A percentile compares a stretch with the other conserved stretches of the same genome.
These are phyloP conservation scores for Lipomyces yamanashiensis DNA, from an alignment of 805 yeast species.

Conservation along the genomic window DNA sequence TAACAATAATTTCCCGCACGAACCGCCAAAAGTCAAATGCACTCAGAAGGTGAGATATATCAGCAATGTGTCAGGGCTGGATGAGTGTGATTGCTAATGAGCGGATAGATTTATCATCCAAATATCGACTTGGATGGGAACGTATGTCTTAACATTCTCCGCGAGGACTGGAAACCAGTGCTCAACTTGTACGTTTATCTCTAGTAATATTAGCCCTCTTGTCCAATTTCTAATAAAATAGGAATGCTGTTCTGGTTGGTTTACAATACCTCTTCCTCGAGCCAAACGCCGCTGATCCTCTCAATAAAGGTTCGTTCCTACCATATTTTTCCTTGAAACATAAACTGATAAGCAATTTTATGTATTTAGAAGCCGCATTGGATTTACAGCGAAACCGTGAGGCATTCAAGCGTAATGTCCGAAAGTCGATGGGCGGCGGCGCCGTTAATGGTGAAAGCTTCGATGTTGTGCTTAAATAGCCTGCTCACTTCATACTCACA, in stretches of 20 bases:
- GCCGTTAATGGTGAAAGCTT: conserved; percentile 60
- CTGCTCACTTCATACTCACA: too few species aligned
- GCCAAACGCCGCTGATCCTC: conserved; percentile 90
- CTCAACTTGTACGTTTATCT: conserved; percentile 55
- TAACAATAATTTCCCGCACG: conserved; percentile 81
- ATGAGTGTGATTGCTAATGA: not conserved
- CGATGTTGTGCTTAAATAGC: conserved; percentile 56
- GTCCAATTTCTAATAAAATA: conserved; percentile 11
- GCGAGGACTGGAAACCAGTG: conserved; percentile 98
- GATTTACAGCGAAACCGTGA: conserved; percentile 45
- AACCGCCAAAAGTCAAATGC: conserved; percentile 76
- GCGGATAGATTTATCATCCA: conserved; percentile 78
- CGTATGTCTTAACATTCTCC: conserved; percentile 83
- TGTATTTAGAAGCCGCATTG: conserved; percentile 42
- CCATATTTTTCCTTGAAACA: not conserved
- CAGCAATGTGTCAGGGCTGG: not conserved
- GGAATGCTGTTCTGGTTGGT: conserved; percentile 79
- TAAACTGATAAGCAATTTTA: not conserved
- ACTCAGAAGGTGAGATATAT: conserved; percentile 38
- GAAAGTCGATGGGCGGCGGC: conserved; percentile 73
- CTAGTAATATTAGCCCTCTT: not conserved
- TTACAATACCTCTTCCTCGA: conserved; percentile 82
- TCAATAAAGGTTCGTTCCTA: conserved; percentile 63
- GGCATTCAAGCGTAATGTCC: conserved; percentile 62
- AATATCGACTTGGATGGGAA: conserved; percentile 90